Evolutionary conservation across 1,139 yeast species (phyloP), one percentile per base, ranked within the genome.

Genomic region (Scheffersomyces parashehatae): DNA sequence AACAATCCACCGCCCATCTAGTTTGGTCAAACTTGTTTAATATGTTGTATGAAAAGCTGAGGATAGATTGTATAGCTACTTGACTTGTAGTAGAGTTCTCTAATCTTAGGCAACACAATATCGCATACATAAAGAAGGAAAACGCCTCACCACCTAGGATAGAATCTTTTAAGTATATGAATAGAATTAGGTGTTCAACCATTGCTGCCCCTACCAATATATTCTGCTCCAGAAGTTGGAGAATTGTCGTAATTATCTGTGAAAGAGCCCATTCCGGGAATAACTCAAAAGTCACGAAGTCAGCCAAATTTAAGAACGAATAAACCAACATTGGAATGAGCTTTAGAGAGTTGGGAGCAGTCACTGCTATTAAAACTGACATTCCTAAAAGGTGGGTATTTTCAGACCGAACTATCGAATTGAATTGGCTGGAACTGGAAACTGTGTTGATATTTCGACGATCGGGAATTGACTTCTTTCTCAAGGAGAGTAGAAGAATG

Each of bases 311-410:
- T 51, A 78, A 60, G 36, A 64, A 55, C 0, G 83, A 75, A 51
- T 77, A 78, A 4, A 73, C 59, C n/a, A 66, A 59, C 49, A 75
- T 74, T 1, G 83, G 77, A 11, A 70, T 38, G 14, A 78, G 48
- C 50, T 79, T 79, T 35, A 68, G 38, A 10, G 64, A 9, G 65
- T 65, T 31, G 52, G 56, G 42, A 3, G 47, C 33, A 3, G 59
- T 49, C 3, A 48, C 37, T 9, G 59, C 47, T 65, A 72, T 67
- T 13, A 71, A 60, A 20, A 62, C 50, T 1, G 73, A 62, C 50
- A 64, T 66, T 0, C 68, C 69, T 35, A 79, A 59, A 24, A 78
- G 53, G 39, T 70, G 77, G 3, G 77, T 66, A 48, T 76, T 76
- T 45, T 78, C 82, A 6, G 81, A 72, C 50, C 65, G 68, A 39